Evolutionary conservation across 2,329 filamentous ascomycete genomes (phyloP), one percentile per base, ranked within the genome.

Genomic region (Paecilomyces fulvus): DNA sequence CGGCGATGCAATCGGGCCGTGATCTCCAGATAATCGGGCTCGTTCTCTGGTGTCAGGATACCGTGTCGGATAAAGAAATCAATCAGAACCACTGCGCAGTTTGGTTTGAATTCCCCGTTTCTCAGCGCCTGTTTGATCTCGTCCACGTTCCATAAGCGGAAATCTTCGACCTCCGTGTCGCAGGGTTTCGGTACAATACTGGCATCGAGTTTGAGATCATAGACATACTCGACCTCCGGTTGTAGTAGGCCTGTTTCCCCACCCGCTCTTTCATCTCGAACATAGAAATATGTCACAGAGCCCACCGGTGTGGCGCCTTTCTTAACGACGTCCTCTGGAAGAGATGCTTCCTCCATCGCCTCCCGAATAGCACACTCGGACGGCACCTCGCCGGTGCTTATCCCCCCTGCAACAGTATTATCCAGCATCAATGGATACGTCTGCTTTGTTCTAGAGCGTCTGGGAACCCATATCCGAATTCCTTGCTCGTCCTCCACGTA

Each of bases 351-450:
- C 74, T 99, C 94, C 61, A 86, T 86, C 2, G 87, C 87, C 73
- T 99, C 94, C 55, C 92, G 84, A 20, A 96, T 80, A 54, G 96
- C 76, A 69, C 88, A 90, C 67, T 92, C 90, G 52, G 91, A 87
- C 0, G 89, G 88, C 21, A 80, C 80, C 70, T 96, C 92, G 12
- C 86, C 88, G 0, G 89, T 89, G 70, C 87, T 85, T 63, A 97
- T 85, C 0, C 90, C 89, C 2, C 89, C 89, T 0, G 92, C 94
- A 6, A 95, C 94, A 1, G 91, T 91, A 71, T 97, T 99, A 73
- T 99, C 94, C 62, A 99, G 79, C 79, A 96, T 92, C n/a, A 88
- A 82, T 0, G 88, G 87, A 68, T 92, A 99, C 0, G 91, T 96
- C 62, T 89, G 84, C 77, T 97, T 99, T 57, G 78, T 82, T 53